Conservation (phyloP, 208 protist species). For the Trypanosoma avium region DNA sequence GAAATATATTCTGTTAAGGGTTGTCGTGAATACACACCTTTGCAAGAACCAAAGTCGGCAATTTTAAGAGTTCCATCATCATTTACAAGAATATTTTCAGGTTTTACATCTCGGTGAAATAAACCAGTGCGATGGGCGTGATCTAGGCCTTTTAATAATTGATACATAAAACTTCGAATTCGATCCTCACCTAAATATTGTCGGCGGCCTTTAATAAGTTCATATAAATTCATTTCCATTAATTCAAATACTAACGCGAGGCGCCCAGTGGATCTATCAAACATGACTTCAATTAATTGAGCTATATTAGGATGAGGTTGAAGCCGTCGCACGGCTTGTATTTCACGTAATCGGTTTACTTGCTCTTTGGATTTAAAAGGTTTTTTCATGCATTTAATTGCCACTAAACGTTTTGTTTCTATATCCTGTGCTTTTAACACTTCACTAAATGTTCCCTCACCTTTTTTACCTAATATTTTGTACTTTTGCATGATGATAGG, state of each 20-base stretch:
- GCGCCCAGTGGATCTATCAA: conserved; percentile 87
- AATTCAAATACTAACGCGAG: conserved; percentile 97
- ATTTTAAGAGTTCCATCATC: conserved; percentile 79
- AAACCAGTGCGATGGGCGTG: conserved; percentile 91
- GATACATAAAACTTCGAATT: conserved; percentile 87
- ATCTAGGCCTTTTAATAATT: conserved; percentile 90
- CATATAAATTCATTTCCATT: conserved; percentile 98
- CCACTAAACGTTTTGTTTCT: conserved; percentile 89
- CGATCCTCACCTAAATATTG: conserved; percentile 89
- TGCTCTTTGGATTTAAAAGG: conserved; percentile 92
- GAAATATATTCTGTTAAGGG: conserved; percentile 93
- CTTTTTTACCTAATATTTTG: conserved; percentile 94
- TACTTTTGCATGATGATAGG: conserved; percentile 93
- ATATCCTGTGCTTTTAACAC: conserved; percentile 95
- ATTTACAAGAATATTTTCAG: conserved; percentile 97
- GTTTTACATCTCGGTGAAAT: conserved; percentile 97
- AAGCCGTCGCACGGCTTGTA: conserved; percentile 93
- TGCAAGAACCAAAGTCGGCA: conserved; percentile 92
- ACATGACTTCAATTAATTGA: conserved; percentile 95
- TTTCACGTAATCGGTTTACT: conserved; percentile 97
- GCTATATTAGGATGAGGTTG: conserved; percentile 95
- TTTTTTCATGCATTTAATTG: conserved; percentile 98
- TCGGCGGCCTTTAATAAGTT: conserved; percentile 91
- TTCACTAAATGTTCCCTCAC: conserved; percentile 97
- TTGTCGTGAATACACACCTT: conserved; percentile 74